Conservation (phyloP, 2,329 filamentous ascomycete genomes). For the Capronia coronata region DNA sequence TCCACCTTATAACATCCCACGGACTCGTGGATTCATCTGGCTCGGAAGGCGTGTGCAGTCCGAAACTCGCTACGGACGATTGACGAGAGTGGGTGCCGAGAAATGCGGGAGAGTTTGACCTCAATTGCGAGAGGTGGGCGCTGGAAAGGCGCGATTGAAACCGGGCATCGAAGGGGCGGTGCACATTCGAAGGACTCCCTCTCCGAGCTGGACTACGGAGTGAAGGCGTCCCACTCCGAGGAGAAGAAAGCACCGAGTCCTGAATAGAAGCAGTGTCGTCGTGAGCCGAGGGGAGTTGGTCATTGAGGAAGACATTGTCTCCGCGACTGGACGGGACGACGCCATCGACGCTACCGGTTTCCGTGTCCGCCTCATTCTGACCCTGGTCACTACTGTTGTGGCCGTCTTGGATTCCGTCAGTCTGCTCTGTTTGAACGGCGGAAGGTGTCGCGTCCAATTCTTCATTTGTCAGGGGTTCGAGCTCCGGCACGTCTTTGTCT, state of each 20-base stretch:
- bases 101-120: slow-evolving; percentile 71
- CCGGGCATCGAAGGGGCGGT: slow-evolving; percentile 87
- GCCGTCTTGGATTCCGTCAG: slow-evolving; percentile 18
- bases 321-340: slow-evolving; percentile 3
- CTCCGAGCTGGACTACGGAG: slow-evolving; percentile 54
- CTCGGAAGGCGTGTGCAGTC: slow-evolving; percentile 52
- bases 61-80: slow-evolving; percentile 67
- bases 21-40: slow-evolving; percentile 68
- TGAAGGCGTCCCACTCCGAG: slow-evolving; percentile 29
- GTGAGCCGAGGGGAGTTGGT: slow-evolving; percentile 67
- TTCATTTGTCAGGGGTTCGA: slow-evolving; percentile 9
- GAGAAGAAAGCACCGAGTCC: slow-evolving; percentile 54
- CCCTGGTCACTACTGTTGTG: slow-evolving; percentile 23
- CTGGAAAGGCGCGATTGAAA: slow-evolving; percentile 81
- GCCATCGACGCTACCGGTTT: slow-evolving; percentile 6
- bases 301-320: slow-evolving; percentile 41
- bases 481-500: slow-evolving; percentile 29
- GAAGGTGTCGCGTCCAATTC: not conserved
- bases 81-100: slow-evolving; percentile 71
- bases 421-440: slow-evolving; percentile 12
- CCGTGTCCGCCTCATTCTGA: not conserved
- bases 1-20: slow-evolving; percentile 98
- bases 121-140: slow-evolving; percentile 50
- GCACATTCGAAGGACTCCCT: slow-evolving; percentile 69
- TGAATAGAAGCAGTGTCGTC: slow-evolving; percentile 76